Evolutionary conservation across 139 green algal genomes (phyloP).

Genomic region (Chlorella sp.): DNA sequence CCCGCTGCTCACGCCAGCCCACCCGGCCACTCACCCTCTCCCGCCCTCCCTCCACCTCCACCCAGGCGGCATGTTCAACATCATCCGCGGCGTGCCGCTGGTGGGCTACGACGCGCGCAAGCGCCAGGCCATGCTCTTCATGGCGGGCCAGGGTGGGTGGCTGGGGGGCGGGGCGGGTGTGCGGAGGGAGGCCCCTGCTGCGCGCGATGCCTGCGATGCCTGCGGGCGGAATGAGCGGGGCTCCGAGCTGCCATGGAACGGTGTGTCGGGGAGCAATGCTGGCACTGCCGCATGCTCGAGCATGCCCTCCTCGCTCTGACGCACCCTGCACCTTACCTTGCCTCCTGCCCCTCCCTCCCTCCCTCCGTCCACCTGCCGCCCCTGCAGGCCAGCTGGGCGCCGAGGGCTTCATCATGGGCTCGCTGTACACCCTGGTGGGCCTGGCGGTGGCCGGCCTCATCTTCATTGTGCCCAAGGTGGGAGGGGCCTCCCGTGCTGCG

Average conservation of each 20-base stretch:
- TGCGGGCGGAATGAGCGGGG: too few species aligned
- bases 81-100: constrained; percentile 87
- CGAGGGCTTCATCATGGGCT: constrained; percentile 84
- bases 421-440: constrained; percentile 68
- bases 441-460: constrained; percentile 57
- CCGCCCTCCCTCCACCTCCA: not conserved
- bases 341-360: not conserved
- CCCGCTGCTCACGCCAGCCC: too few species aligned
- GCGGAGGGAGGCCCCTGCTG: too few species aligned
- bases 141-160: constrained; percentile 21
- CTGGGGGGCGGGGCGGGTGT: too few species aligned
- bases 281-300: too few species aligned
- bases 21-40: not conserved
- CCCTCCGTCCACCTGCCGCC: not conserved
- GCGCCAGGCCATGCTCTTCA: constrained; percentile 37
- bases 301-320: too few species aligned
- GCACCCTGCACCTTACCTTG: too few species aligned
- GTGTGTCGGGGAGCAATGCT: too few species aligned
- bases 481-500: too few species aligned
- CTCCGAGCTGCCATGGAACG: too few species aligned
- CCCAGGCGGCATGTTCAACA: constrained; percentile 89
- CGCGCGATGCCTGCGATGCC: too few species aligned
- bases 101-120: constrained; percentile 43
- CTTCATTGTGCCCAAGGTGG: constrained; percentile 44
- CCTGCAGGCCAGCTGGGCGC: constrained; percentile 70